These are phyloP conservation scores for Golubevia pallescens DNA, from an alignment of 1,284 basidiomycete species.

Conservation along the genomic window DNA sequence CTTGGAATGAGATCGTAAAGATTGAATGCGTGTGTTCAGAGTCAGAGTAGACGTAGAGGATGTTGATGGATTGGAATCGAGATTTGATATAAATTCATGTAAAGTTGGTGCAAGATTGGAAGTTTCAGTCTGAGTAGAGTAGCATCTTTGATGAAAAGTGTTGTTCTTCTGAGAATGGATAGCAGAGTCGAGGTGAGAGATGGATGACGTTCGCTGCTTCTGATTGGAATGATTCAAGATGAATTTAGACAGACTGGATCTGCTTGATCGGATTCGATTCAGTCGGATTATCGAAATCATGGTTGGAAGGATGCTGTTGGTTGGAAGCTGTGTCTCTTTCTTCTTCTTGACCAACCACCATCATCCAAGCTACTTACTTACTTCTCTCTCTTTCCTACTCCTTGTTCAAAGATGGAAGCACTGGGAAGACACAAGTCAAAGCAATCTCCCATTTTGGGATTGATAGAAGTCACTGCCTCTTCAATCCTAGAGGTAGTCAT, in stretches of 20 bases:
- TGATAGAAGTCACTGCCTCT: conserved; percentile 47
- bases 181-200: too few species aligned
- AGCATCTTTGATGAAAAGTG: too few species aligned
- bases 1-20: conserved; percentile 40
- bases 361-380: background rate
- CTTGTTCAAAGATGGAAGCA: too few species aligned
- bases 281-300: too few species aligned
- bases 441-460: conserved; percentile 29
- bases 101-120: background rate
- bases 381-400: too few species aligned
- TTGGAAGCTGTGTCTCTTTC: background rate
- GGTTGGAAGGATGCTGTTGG: background rate
- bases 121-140: background rate
- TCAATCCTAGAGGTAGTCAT: conserved; percentile 56
- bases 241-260: too few species aligned
- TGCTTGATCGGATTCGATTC: too few species aligned
- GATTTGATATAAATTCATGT: background rate
- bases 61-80: background rate
- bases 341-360: background rate
- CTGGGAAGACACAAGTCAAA: background rate
- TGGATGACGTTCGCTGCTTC: too few species aligned
- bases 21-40: conserved; percentile 20
- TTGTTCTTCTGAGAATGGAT: too few species aligned
- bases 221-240: too few species aligned
- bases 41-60: background rate